phyloP scores from a whole-genome alignment of 2,329 filamentous ascomycete species.

The Sporothrix globosa region DNA sequence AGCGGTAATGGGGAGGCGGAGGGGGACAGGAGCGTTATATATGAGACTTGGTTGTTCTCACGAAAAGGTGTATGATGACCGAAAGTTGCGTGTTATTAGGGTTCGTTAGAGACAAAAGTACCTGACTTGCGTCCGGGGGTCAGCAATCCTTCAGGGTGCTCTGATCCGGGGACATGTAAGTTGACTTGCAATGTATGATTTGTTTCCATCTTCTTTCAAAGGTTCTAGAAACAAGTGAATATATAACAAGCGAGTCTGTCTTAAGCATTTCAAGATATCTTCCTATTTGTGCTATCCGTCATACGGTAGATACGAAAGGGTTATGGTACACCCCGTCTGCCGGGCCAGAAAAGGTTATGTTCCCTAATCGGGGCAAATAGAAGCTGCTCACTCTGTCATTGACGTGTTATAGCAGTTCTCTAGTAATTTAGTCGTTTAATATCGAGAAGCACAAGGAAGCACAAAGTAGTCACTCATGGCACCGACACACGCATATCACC shows the following conservation, averaged over 20 bases:
- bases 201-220: not conserved
- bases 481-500: no score
- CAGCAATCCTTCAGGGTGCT: not conserved
- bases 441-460: not conserved
- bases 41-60: constrained; percentile 5
- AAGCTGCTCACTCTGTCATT: not conserved
- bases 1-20: not conserved
- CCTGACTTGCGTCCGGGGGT: not conserved
- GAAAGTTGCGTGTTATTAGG: constrained; percentile 26
- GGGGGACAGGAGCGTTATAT: constrained; percentile 8
- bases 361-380: not conserved
- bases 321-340: not conserved
- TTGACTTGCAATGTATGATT: not conserved
- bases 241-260: not conserved
- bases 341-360: not conserved
- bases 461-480: not conserved
- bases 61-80: constrained; percentile 24
- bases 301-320: not conserved
- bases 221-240: not conserved
- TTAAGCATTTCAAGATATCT: not conserved
- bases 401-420: no score
- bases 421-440: no score
- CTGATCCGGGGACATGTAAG: not conserved
- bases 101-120: not conserved
- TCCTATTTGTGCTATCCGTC: not conserved